Conservation (phyloP, 2,329 filamentous ascomycete species). For the Byssoonygena ceratinophila region DNA sequence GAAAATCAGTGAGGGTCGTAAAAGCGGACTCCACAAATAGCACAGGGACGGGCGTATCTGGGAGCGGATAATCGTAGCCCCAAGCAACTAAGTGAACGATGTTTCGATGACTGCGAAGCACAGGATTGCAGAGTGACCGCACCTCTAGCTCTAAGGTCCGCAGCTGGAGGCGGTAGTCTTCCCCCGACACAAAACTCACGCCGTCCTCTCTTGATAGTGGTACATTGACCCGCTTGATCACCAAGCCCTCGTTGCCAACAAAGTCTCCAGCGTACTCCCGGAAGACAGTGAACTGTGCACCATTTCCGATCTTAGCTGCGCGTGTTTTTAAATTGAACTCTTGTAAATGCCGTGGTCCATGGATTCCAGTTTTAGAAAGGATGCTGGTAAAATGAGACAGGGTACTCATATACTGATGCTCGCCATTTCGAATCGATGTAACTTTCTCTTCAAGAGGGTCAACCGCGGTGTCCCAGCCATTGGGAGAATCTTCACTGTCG, state of each 20-base stretch:
- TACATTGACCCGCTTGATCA: slow-evolving; percentile 24
- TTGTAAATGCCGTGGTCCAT: slow-evolving; percentile 21
- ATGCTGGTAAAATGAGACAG: slow-evolving; percentile 23
- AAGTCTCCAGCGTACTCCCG: slow-evolving; percentile 15
- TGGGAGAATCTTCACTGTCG: not conserved
- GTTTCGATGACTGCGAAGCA: slow-evolving; percentile 22
- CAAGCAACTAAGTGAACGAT: slow-evolving; percentile 22
- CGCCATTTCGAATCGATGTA: slow-evolving; percentile 23
- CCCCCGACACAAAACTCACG: slow-evolving; percentile 19
- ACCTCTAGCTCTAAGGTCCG: slow-evolving; percentile 22
- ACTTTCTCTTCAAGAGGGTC: slow-evolving; percentile 21
- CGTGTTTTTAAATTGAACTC: slow-evolving; percentile 19
- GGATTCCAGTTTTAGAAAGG: slow-evolving; percentile 22
- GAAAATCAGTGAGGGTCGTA: slow-evolving; percentile 22
- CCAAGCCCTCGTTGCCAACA: slow-evolving; percentile 19
- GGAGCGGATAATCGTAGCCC: slow-evolving; percentile 24
- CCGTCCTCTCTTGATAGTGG: slow-evolving; percentile 17
- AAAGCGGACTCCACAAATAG: slow-evolving; percentile 24
- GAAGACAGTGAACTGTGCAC: slow-evolving; percentile 24
- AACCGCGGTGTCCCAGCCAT: not conserved
- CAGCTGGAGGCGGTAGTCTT: slow-evolving; percentile 22
- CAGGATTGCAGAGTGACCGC: slow-evolving; percentile 22
- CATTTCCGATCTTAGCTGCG: slow-evolving; percentile 22
- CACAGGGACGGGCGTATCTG: slow-evolving; percentile 22
- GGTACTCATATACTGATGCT: slow-evolving; percentile 20